A percentile compares a stretch with the other conserved stretches of the same genome.
Evolutionary conservation across 345 rosid species (phyloP).

Genomic region (Pistacia atlantica): DNA sequence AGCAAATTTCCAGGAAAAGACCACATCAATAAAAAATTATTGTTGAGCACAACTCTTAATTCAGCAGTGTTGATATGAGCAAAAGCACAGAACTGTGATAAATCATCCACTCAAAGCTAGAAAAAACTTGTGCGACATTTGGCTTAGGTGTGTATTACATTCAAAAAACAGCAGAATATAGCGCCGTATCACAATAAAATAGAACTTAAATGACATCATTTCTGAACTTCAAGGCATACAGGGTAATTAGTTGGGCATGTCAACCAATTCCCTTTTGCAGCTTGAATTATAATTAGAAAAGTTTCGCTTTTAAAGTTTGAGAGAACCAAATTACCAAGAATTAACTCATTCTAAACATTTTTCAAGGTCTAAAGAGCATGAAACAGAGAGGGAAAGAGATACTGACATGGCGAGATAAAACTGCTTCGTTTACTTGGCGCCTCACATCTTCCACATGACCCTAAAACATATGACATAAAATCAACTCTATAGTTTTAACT

Average conservation of each 20-base stretch:
- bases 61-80: neutral
- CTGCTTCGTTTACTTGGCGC: constrained; percentile 89
- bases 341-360: neutral
- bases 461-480: constrained; percentile 34
- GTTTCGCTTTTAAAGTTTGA: neutral
- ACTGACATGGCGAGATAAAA: constrained; percentile 76
- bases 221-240: neutral
- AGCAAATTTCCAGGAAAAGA: constrained; percentile 12
- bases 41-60: neutral
- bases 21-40: neutral
- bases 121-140: neutral
- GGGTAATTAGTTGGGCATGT: neutral
- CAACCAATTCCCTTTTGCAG: neutral
- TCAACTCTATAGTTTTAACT: neutral
- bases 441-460: constrained; percentile 90
- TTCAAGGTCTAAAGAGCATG: neutral
- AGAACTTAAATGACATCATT: neutral
- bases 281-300: neutral
- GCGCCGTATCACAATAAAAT: neutral
- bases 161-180: neutral
- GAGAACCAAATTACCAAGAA: constrained; percentile 8
- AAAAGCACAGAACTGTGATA: neutral
- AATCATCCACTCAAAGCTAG: neutral
- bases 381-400: constrained; percentile 22
- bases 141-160: neutral